Evolutionary conservation across 2,329 filamentous ascomycete genomes (phyloP).

Genomic region (Onygenales sp.): DNA sequence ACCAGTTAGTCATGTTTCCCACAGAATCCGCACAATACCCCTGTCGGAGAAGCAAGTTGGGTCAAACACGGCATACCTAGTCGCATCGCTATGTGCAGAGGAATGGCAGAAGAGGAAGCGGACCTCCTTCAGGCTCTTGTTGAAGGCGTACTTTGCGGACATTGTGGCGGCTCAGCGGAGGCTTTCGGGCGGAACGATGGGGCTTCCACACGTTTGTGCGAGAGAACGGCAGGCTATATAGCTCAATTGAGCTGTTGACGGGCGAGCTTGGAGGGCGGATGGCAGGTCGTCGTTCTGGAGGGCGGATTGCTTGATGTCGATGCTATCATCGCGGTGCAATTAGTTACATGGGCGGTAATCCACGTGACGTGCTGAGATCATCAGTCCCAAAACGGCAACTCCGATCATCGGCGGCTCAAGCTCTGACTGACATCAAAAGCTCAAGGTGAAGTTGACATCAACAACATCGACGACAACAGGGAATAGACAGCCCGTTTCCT

Average conservation of each 20-base stretch:
- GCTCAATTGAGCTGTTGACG: slow-evolving; percentile 9
- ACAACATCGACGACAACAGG: not conserved
- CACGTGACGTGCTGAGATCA: slow-evolving; percentile 1
- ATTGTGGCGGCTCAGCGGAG: slow-evolving; percentile 42
- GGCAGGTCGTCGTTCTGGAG: not conserved
- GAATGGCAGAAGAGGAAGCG: slow-evolving; percentile 97
- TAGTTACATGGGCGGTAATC: not conserved
- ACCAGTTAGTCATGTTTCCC: not conserved
- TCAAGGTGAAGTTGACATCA: too few relatives aligned
- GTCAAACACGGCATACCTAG: slow-evolving; percentile 53
- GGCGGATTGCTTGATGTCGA: not conserved
- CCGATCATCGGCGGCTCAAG: slow-evolving; percentile 5
- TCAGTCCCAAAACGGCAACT: not conserved
- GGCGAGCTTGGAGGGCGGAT: not conserved
- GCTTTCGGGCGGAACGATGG: not conserved
- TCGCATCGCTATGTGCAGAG: slow-evolving; percentile 77
- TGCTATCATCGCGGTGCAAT: not conserved
- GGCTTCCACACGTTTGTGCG: not conserved
- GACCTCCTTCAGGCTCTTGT: slow-evolving; percentile 81
- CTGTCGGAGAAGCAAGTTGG: too few relatives aligned
- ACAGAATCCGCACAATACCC: too few relatives aligned
- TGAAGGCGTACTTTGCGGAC: slow-evolving; percentile 90
- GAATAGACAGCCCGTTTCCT: not conserved
- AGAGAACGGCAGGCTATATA: not conserved
- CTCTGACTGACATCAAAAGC: not conserved